Conservation (phyloP, 2,329 filamentous ascomycete genomes). For the Neonectria punicea region DNA sequence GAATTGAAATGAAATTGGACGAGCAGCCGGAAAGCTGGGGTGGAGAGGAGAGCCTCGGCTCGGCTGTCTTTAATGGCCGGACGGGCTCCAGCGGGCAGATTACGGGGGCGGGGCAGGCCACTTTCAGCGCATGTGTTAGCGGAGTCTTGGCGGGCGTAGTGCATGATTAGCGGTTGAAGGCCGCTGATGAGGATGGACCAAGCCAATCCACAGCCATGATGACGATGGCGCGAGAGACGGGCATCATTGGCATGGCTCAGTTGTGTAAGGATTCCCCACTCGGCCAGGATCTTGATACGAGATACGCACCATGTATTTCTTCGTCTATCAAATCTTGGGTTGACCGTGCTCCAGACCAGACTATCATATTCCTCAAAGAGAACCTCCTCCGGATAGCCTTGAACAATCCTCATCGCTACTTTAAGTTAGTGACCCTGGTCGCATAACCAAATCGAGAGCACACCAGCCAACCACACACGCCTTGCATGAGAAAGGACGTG, state of each 20-base stretch:
- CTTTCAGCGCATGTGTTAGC: slow-evolving; percentile 7
- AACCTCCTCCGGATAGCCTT: neutral
- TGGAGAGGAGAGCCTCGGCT: slow-evolving; percentile 1
- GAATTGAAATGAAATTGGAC: neutral
- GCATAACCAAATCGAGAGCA: neutral
- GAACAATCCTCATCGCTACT: neutral
- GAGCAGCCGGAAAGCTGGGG: neutral
- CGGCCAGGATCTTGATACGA: neutral
- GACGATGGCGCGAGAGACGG: neutral
- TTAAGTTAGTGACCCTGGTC: slow-evolving; percentile 5
- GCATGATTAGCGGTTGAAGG: slow-evolving; percentile 2
- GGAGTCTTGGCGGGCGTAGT: neutral
- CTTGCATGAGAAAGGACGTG: slow-evolving; percentile 10
- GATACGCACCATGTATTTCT: too few species aligned
- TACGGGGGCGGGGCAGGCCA: neutral
- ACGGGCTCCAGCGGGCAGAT: neutral
- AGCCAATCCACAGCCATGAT: neutral
- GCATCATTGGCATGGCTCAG: neutral
- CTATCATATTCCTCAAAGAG: too few species aligned
- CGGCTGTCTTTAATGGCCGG: neutral
- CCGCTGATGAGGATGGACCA: neutral
- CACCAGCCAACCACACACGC: neutral
- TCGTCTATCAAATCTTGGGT: too few species aligned
- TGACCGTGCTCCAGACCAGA: too few species aligned
- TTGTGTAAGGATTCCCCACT: slow-evolving; percentile 21